Percentiles rank a stretch among this genome's conserved stretches.
These are phyloP conservation scores for Mycena citricolor DNA, from an alignment of 1,284 basidiomycete genomes.

Conservation along the genomic window DNA sequence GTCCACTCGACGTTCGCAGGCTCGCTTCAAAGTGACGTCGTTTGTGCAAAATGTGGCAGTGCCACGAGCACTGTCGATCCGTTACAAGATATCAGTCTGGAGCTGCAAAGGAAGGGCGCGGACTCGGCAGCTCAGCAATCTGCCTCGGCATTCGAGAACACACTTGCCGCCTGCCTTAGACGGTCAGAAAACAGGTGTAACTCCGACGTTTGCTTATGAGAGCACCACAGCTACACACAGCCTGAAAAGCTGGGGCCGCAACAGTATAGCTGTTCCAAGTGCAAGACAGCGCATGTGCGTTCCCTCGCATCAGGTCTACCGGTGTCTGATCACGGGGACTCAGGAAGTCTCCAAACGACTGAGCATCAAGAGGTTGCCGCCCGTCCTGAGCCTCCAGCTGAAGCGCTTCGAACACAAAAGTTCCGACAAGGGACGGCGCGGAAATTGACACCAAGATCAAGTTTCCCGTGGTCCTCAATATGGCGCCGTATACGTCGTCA, in stretches of 20 bases:
- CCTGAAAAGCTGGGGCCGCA: slow-evolving; percentile 72
- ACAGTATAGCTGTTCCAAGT: slow-evolving; percentile 75
- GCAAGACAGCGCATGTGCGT: slow-evolving; percentile 64
- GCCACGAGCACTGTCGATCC: slow-evolving; percentile 84
- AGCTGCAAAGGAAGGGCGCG: slow-evolving; percentile 71
- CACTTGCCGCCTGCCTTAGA: slow-evolving; percentile 67
- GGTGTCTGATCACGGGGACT: slow-evolving; percentile 12
- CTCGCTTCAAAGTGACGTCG: slow-evolving; percentile 85
- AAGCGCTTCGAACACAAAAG: slow-evolving; percentile 96
- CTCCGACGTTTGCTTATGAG: too few species aligned
- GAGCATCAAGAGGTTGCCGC: slow-evolving; percentile 82
- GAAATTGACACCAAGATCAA: slow-evolving; percentile 87
- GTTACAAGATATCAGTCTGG: slow-evolving; percentile 89
- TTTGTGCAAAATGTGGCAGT: slow-evolving; percentile 77
- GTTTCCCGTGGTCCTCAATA: slow-evolving; percentile 84
- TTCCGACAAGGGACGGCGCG: slow-evolving; percentile 67
- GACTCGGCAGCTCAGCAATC: slow-evolving; percentile 42
- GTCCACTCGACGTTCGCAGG: slow-evolving; percentile 92
- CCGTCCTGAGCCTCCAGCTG: slow-evolving; percentile 92
- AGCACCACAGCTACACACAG: slow-evolving; percentile 64
- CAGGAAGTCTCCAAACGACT: slow-evolving; percentile 83
- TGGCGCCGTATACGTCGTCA: slow-evolving; percentile 86
- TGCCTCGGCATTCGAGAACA: slow-evolving; percentile 46
- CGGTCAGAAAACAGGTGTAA: slow-evolving; percentile 42
- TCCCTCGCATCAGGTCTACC: slow-evolving; percentile 11